Evolutionary conservation across 2,329 filamentous ascomycete genomes (phyloP).

Genomic region (Stemphylium vesicarium): DNA sequence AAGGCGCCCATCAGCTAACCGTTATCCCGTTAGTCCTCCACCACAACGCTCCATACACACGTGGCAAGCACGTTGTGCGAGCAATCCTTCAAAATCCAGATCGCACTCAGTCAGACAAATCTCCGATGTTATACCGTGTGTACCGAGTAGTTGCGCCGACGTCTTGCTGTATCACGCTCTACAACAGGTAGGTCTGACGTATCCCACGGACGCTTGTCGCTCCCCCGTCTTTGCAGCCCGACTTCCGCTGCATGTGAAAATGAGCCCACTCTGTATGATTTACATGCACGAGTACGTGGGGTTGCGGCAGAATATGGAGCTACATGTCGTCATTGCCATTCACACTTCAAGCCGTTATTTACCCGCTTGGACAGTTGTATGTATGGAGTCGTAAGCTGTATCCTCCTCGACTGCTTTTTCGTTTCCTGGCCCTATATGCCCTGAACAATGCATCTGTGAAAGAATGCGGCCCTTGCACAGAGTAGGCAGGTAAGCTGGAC

Average conservation of each 20-base stretch:
- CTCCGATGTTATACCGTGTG: constrained; percentile 11
- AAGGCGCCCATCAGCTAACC: neutral
- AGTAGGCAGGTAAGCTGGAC: no score
- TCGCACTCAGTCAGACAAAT: constrained; percentile 4
- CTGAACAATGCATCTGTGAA: no score
- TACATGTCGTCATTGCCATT: neutral
- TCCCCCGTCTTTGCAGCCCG: neutral
- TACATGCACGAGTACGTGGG: neutral
- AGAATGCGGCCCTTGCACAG: no score
- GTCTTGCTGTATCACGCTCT: neutral
- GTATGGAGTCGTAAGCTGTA: no score
- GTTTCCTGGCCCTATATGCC: no score
- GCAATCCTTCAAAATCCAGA: neutral
- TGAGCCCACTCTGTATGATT: neutral
- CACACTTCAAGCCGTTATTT: neutral
- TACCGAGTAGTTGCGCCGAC: neutral
- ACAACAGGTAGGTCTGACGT: neutral
- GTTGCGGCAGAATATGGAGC: neutral
- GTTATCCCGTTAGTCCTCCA: neutral
- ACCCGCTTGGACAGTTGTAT: neutral
- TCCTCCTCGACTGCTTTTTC: no score
- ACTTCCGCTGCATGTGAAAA: neutral
- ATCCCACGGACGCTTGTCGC: neutral
- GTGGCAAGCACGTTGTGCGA: constrained; percentile 1
- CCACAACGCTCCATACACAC: neutral